Percentiles rank a stretch among this genome's conserved stretches.
Conservation (phyloP, 2,329 filamentous ascomycete species). For the Aspergillus tanneri region DNA sequence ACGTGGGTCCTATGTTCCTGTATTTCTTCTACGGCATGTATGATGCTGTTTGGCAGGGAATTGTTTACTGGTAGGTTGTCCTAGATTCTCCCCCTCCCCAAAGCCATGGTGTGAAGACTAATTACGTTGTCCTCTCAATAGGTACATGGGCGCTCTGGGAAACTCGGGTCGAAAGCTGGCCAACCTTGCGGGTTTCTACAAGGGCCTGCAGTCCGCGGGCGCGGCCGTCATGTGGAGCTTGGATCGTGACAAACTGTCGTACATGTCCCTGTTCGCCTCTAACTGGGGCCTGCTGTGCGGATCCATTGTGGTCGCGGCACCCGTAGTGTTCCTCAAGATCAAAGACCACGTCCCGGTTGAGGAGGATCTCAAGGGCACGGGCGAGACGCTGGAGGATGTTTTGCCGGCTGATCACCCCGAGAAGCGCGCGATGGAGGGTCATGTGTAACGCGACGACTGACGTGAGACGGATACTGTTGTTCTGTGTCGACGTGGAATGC, state of each 20-base stretch:
- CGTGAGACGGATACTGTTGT: too few relatives aligned
- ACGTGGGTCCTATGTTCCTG: conserved; percentile 76
- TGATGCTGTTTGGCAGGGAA: conserved; percentile 85
- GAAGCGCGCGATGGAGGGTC: conserved; percentile 2
- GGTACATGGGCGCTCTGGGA: conserved; percentile 85
- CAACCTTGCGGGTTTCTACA: conserved; percentile 87
- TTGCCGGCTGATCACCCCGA: conserved; percentile 26
- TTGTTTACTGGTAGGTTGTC: conserved; percentile 69
- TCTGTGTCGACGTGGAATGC: too few relatives aligned
- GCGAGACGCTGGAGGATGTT: conserved; percentile 75
- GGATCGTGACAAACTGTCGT: conserved; percentile 61
- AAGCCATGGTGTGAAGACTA: too few relatives aligned
- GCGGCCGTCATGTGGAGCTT: conserved; percentile 62
- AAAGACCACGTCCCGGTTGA: conserved; percentile 71
- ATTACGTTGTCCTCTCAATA: conserved; percentile 29
- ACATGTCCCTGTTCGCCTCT: conserved; percentile 66
- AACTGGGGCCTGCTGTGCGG: conserved; percentile 69
- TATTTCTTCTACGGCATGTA: conserved; percentile 88
- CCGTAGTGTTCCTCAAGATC: conserved; percentile 73
- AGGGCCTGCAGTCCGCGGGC: conserved; percentile 79
- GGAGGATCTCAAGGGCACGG: conserved; percentile 76
- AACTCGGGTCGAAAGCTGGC: conserved; percentile 89
- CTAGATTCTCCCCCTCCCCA: not conserved
- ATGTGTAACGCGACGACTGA: not conserved
- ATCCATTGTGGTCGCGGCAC: conserved; percentile 70